These are phyloP conservation scores for Violaceomyces palustris DNA, from an alignment of 1,284 basidiomycete species.

Conservation along the genomic window DNA sequence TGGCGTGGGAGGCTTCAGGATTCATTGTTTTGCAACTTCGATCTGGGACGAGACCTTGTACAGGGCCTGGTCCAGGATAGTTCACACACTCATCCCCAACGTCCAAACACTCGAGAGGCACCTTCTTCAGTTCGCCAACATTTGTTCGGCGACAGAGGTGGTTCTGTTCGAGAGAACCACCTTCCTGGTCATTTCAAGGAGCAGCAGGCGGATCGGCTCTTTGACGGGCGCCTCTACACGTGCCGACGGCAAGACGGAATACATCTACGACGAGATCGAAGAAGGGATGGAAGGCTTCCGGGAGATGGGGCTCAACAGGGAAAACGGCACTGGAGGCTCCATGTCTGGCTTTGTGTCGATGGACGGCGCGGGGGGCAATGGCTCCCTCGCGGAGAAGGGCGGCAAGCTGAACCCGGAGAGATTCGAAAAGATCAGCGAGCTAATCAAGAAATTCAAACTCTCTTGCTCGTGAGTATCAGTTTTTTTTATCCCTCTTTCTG, in stretches of 20 bases:
- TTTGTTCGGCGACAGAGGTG: slow-evolving; percentile 84
- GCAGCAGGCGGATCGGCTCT: background rate
- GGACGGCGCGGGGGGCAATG: slow-evolving; percentile 8
- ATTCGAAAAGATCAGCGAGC: slow-evolving; percentile 90
- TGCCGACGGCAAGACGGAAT: background rate
- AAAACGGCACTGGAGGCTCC: no score
- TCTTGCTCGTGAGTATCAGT: slow-evolving; percentile 78
- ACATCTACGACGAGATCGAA: slow-evolving; percentile 14
- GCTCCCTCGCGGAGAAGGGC: no score
- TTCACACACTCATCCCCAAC: slow-evolving; percentile 93
- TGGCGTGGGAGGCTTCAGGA: slow-evolving; percentile 54
- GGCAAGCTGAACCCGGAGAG: slow-evolving; percentile 67
- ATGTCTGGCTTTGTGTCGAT: no score
- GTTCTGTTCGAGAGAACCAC: slow-evolving; percentile 95
- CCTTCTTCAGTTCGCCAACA: slow-evolving; percentile 74
- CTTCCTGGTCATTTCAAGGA: slow-evolving; percentile 81
- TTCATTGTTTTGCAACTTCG: slow-evolving; percentile 73
- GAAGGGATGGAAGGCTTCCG: slow-evolving; percentile 26
- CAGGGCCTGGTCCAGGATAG: slow-evolving; percentile 96
- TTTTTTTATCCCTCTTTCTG: no score
- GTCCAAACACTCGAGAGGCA: slow-evolving; percentile 80
- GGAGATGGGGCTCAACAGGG: no score
- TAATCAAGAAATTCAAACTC: slow-evolving; percentile 90
- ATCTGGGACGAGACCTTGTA: slow-evolving; percentile 98
- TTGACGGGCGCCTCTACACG: no score